These are phyloP conservation scores for Leptosphaerulina australis DNA, from an alignment of 2,329 filamentous ascomycete species.

Conservation along the genomic window DNA sequence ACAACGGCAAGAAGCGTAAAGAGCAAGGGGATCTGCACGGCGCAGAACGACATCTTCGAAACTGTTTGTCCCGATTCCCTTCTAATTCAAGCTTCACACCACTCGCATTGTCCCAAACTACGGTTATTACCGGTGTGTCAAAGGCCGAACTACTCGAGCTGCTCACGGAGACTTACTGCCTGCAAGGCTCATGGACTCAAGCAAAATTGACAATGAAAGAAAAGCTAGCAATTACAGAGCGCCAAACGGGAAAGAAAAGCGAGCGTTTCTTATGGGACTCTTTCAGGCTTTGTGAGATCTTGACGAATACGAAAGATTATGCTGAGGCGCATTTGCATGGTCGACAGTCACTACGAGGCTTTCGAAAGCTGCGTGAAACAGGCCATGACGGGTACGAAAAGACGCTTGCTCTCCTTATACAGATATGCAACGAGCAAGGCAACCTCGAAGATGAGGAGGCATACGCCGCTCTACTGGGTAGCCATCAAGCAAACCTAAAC, in stretches of 20 bases:
- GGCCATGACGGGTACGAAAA: conserved; percentile 23
- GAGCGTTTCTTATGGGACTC: conserved; percentile 24
- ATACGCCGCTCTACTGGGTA: conserved; percentile 24
- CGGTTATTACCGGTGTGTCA: conserved; percentile 12
- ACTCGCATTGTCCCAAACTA: conserved; percentile 14
- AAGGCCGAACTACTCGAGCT: conserved; percentile 21
- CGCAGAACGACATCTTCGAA: conserved; percentile 24
- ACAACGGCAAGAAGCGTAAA: conserved; percentile 23
- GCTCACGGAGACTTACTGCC: conserved; percentile 21
- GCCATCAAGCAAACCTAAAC: conserved; percentile 1
- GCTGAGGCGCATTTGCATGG: conserved; percentile 29
- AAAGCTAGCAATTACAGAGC: conserved; percentile 28
- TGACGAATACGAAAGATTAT: conserved; percentile 27
- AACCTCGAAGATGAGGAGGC: conserved; percentile 31
- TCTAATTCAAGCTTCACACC: conserved; percentile 17
- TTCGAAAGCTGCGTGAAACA: conserved; percentile 22
- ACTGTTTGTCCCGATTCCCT: conserved; percentile 23
- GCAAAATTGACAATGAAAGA: conserved; percentile 26
- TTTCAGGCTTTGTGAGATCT: conserved; percentile 21
- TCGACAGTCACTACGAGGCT: conserved; percentile 26
- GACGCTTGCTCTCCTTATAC: conserved; percentile 21
- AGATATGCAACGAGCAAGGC: conserved; percentile 22
- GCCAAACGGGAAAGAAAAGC: conserved; percentile 24
- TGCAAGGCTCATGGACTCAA: conserved; percentile 18
- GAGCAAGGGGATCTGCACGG: conserved; percentile 20